phyloP scores from a whole-genome alignment of 176 grass and related monocot genomes.

The Oryza glaberrima region DNA sequence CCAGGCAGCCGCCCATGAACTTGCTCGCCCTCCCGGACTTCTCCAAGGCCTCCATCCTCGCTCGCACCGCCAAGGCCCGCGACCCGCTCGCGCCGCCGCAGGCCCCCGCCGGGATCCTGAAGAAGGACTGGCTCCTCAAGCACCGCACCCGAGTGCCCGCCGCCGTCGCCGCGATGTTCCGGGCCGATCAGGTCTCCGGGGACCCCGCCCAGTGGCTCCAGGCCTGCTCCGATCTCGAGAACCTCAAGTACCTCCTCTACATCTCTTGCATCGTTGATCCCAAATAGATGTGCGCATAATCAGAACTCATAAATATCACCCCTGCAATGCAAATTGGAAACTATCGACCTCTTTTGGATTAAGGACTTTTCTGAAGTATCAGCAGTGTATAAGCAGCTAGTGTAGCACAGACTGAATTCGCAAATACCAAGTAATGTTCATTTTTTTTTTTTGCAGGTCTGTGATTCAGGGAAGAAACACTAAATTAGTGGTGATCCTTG shows the following conservation, averaged over 20 bases:
- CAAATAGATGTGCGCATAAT: conserved; percentile 24
- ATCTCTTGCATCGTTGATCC: conserved; percentile 41
- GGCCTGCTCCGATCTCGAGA: conserved; percentile 98
- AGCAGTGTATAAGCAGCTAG: not conserved
- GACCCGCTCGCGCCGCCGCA: conserved; percentile 79
- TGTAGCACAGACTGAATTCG: not conserved
- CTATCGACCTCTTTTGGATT: conserved; percentile 24
- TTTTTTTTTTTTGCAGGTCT: conserved; percentile 59
- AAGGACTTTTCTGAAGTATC: not conserved
- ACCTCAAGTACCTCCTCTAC: conserved; percentile 75
- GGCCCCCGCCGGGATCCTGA: conserved; percentile 70
- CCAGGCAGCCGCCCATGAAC: conserved; percentile 82
- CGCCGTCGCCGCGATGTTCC: conserved; percentile 69
- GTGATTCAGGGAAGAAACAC: conserved; percentile 71
- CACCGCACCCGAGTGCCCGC: conserved; percentile 79
- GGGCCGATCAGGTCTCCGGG: conserved; percentile 80
- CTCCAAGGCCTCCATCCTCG: conserved; percentile 71
- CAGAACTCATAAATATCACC: conserved; percentile 20
- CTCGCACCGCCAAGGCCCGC: conserved; percentile 62
- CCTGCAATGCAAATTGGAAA: conserved; percentile 19
- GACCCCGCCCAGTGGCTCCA: conserved; percentile 96
- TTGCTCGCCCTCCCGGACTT: conserved; percentile 85
- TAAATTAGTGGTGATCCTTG: conserved; percentile 86
- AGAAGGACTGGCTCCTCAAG: conserved; percentile 93
- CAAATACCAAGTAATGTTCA: conserved; percentile 21